phyloP scores from a whole-genome alignment of 2,329 filamentous ascomycete species.

The Keithomyces neogunnii region DNA sequence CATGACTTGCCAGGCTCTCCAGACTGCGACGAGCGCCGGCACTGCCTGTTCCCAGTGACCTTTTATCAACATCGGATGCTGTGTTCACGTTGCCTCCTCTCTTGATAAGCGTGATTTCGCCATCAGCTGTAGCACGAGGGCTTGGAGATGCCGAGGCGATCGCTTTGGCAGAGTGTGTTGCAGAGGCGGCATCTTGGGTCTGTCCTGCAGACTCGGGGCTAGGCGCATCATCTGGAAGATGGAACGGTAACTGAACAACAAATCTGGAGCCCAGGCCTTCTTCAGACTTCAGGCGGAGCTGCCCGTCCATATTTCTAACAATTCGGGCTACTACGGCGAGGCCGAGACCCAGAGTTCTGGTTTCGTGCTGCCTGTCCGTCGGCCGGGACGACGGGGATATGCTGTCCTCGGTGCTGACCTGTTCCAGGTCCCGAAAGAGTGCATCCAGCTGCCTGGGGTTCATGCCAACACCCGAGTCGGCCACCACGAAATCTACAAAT shows the following conservation, averaged over 20 bases:
- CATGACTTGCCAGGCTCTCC: slow-evolving; percentile 31
- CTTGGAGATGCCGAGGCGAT: slow-evolving; percentile 14
- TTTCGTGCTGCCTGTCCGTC: slow-evolving; percentile 19
- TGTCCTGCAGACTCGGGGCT: slow-evolving; percentile 13
- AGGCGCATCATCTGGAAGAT: slow-evolving; percentile 40
- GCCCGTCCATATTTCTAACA: slow-evolving; percentile 84
- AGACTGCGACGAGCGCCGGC: slow-evolving; percentile 23
- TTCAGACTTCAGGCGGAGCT: slow-evolving; percentile 76
- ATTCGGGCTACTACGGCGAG: slow-evolving; percentile 83
- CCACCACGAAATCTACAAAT: slow-evolving; percentile 64
- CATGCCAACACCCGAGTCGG: slow-evolving; percentile 71
- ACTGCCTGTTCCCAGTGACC: slow-evolving; percentile 10
- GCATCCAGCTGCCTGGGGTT: slow-evolving; percentile 50
- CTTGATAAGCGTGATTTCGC: slow-evolving; percentile 57
- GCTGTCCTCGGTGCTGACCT: slow-evolving; percentile 41
- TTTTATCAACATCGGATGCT: slow-evolving; percentile 8
- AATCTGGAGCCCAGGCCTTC: slow-evolving; percentile 76
- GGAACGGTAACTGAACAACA: slow-evolving; percentile 69
- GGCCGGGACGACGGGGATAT: slow-evolving; percentile 18
- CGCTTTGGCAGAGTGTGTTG: slow-evolving; percentile 7
- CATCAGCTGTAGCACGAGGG: slow-evolving; percentile 23
- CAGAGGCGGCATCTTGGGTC: background rate
- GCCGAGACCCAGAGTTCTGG: slow-evolving; percentile 62
- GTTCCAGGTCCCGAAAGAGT: slow-evolving; percentile 50
- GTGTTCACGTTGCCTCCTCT: slow-evolving; percentile 23